Conservation (phyloP, 2,329 filamentous ascomycete species). For the Cytospora chrysosperma region DNA sequence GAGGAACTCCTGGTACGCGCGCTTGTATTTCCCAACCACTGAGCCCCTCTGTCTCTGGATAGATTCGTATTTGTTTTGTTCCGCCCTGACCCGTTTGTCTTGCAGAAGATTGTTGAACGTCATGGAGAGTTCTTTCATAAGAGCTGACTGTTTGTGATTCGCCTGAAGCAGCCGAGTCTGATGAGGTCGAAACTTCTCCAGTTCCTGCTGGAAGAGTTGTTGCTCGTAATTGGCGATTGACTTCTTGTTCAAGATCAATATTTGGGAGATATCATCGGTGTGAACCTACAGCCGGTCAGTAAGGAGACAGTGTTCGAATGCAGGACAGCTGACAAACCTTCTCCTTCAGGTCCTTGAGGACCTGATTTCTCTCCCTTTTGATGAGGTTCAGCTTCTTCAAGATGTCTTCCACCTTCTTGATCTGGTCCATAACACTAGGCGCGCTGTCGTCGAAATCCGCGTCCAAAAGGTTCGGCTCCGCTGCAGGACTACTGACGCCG, state of each 20-base stretch:
- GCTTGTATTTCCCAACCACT: conserved; percentile 84
- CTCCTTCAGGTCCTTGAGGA: conserved; percentile 94
- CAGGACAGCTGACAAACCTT: conserved; percentile 63
- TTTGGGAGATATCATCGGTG: conserved; percentile 95
- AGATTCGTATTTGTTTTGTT: conserved; percentile 92
- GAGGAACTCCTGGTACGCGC: conserved; percentile 88
- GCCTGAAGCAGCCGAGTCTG: conserved; percentile 90
- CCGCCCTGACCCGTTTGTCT: conserved; percentile 88
- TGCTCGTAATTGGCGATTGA: conserved; percentile 88
- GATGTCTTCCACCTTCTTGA: conserved; percentile 82
- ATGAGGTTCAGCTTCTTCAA: conserved; percentile 88
- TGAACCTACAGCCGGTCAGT: conserved; percentile 63
- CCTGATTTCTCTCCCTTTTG: conserved; percentile 87
- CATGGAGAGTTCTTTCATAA: conserved; percentile 92
- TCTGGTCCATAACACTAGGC: conserved; percentile 83
- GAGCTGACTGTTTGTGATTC: conserved; percentile 87
- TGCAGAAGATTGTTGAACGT: conserved; percentile 86
- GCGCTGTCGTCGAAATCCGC: conserved; percentile 83
- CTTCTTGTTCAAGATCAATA: conserved; percentile 97
- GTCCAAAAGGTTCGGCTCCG: conserved; percentile 74
- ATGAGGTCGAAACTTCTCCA: conserved; percentile 95
- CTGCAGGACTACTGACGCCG: conserved; percentile 59
- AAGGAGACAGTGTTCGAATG: neutral
- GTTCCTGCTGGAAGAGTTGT: conserved; percentile 89
- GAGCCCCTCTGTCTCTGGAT: conserved; percentile 79